Evolutionary conservation across 1,284 basidiomycete genomes (phyloP).

Genomic region (Thelephora terrestris): DNA sequence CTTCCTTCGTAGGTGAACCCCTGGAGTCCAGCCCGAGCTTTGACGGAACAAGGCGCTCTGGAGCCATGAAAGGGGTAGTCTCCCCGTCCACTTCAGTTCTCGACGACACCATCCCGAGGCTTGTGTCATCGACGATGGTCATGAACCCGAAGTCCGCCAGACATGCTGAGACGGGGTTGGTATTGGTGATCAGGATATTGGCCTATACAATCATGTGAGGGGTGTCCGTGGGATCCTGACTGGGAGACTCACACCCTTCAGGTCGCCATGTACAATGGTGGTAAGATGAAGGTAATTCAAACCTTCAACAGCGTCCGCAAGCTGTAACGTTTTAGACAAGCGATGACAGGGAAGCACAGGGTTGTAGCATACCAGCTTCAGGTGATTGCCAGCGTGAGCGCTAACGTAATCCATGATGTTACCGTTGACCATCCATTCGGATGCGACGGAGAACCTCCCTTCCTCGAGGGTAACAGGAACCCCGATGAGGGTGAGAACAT

Average conservation of each 20-base stretch:
- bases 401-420: too few species aligned
- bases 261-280: background rate
- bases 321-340: background rate
- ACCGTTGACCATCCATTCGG: too few species aligned
- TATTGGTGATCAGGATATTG: background rate
- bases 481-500: background rate
- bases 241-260: background rate
- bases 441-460: background rate
- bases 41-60: background rate
- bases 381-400: too few species aligned
- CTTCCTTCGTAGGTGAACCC: background rate
- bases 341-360: background rate
- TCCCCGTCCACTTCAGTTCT: background rate
- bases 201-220: background rate
- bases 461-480: background rate
- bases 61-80: background rate
- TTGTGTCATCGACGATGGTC: background rate
- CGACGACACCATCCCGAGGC: background rate
- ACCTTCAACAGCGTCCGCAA: background rate
- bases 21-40: background rate
- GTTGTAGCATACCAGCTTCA: too few species aligned
- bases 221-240: background rate
- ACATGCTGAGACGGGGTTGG: slow-evolving; percentile 12
- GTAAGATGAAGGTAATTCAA: background rate
- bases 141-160: background rate